Conservation (phyloP, 192 early-diverging fungal genomes). For the Backusella sp. region DNA sequence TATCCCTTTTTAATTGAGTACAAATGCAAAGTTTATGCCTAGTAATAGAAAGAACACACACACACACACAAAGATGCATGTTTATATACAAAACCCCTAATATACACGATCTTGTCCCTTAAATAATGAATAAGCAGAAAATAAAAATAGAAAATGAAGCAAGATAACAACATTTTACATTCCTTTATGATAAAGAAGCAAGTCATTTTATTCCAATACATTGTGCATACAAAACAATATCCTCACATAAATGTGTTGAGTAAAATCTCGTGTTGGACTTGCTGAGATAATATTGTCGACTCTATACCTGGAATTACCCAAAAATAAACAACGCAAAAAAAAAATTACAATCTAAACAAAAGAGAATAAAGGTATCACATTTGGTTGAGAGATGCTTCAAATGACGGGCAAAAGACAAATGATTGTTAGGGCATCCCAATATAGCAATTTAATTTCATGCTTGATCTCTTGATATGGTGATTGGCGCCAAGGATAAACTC, state of each 20-base stretch:
- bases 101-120: not conserved
- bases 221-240: not conserved
- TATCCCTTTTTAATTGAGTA: not conserved
- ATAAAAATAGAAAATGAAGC: not conserved
- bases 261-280: not conserved
- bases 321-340: not conserved
- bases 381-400: not conserved
- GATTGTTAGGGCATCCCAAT: not conserved
- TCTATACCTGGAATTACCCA: not conserved
- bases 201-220: not conserved
- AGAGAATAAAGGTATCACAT: not conserved
- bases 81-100: not conserved
- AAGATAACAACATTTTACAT: not conserved
- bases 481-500: not conserved
- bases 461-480: not conserved
- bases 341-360: slow-evolving; percentile 4
- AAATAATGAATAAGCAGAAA: not conserved
- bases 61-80: not conserved
- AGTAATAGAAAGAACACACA: not conserved
- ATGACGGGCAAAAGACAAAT: not conserved
- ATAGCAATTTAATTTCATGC: slow-evolving; percentile 8
- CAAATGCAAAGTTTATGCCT: not conserved
- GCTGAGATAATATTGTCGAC: not conserved
- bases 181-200: not conserved
- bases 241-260: not conserved